Evolutionary conservation across 2,329 filamentous ascomycete species (phyloP), one percentile per base, ranked within the genome.

Genomic region (Mycosphaerella sp.): DNA sequence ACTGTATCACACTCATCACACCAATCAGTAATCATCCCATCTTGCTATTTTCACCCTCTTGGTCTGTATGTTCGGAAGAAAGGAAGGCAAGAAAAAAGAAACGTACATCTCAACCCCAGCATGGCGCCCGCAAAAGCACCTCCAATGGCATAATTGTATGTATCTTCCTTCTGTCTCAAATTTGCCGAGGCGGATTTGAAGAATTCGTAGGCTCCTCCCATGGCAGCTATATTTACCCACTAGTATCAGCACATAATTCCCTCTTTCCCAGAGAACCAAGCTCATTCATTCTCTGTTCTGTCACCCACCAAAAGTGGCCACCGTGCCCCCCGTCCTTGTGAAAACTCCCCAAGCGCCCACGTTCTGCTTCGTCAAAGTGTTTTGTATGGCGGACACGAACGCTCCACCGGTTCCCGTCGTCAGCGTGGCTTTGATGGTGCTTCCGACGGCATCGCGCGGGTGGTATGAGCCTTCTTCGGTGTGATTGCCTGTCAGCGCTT

Each of bases 351-450:
- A 82, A 58, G 84, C 80, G 64, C 90, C 89, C 62, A 93, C 78
- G 72, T 95, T 95, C 70, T 82, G 80, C 76, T 84, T 90, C 52
- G 85, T 80, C 64, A 96, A 80, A 55, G 90, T 89, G 77, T 95
- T 97, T 76, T 91, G 87, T 62, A 95, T 79, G 52, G 87, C 85
- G 48, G 89, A 86, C 57, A 86, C 70, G 72, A 89, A 79, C 68
- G 87, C 74, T 65, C 90, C 90, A 56, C 80, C 80, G 56, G 76
- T 75, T 66, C 83, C 83, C 57, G 85, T 84, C 64, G 89, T 73
- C 60, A 84, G 66, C 40, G 80, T 81, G 58, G 83, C 82, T 69
- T 81, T 83, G 68, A 85, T 74, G 48, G 85, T 80, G 59, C 80
- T 78, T 61, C 80, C 78, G 64, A 95, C 73, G 62, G 89, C 84